A percentile compares a stretch with the other conserved stretches of the same genome.
Conservation (phyloP, 208 protist genomes). For the Angomonas deanei region DNA sequence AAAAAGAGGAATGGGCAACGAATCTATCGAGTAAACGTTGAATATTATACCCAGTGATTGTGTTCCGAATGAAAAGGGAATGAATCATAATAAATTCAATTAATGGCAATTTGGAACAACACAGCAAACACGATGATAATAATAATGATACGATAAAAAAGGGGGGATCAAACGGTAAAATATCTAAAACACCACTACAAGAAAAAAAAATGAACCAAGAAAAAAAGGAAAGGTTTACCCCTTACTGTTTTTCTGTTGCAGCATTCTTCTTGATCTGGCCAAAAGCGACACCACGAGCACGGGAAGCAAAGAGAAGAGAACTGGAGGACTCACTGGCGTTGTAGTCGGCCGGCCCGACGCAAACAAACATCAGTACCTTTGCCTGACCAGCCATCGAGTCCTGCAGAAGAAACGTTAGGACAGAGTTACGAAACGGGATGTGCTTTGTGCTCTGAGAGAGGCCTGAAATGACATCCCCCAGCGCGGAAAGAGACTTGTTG, state of each 20-base stretch:
- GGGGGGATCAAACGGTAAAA: not conserved
- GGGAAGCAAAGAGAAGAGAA: slow-evolving; percentile 87
- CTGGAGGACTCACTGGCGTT: slow-evolving; percentile 86
- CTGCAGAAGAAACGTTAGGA: slow-evolving; percentile 88
- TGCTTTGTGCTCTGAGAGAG: slow-evolving; percentile 81
- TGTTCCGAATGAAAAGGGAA: no score
- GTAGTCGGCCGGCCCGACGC: slow-evolving; percentile 91
- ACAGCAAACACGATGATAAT: slow-evolving; percentile 1
- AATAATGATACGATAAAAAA: slow-evolving; percentile 7
- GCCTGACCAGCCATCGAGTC: slow-evolving; percentile 92
- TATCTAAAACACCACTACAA: slow-evolving; percentile 1
- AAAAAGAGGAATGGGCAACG: not conserved
- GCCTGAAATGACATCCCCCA: slow-evolving; percentile 89
- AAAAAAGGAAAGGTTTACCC: not conserved
- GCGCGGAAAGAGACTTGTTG: slow-evolving; percentile 87
- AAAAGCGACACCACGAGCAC: slow-evolving; percentile 82
- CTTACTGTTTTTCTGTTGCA: slow-evolving; percentile 30
- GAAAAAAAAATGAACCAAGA: slow-evolving; percentile 8
- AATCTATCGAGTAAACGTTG: not conserved
- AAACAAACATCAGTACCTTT: slow-evolving; percentile 95
- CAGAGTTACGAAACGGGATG: slow-evolving; percentile 90
- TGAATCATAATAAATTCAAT: no score
- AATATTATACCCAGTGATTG: no score
- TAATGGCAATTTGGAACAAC: no score
- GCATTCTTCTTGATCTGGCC: slow-evolving; percentile 89